These are phyloP conservation scores for Grammothele lineata DNA, from an alignment of 768 basidiomycete species.

Conservation along the genomic window DNA sequence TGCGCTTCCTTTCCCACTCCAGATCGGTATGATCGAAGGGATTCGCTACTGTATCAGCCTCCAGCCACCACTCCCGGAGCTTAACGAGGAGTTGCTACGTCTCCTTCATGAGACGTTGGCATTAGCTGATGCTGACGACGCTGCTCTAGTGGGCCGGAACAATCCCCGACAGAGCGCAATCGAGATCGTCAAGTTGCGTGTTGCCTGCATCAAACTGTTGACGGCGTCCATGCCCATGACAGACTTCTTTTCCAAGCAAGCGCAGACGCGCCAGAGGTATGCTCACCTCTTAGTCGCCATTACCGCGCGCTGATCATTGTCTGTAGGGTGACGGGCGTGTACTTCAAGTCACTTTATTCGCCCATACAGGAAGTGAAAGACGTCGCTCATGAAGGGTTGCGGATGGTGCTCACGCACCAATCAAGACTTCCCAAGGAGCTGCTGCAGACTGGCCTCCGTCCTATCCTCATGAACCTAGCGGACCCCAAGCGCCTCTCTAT, in stretches of 20 bases:
- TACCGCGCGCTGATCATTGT: no score
- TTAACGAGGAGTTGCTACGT: conserved; percentile 89
- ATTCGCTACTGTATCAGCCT: conserved; percentile 90
- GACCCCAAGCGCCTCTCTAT: conserved; percentile 94
- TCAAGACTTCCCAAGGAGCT: conserved; percentile 92
- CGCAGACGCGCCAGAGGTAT: conserved; percentile 81
- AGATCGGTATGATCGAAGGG: conserved; percentile 97
- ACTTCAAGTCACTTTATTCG: conserved; percentile 98
- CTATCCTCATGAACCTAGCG: conserved; percentile 96
- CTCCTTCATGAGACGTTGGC: conserved; percentile 92
- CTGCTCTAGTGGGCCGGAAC: conserved; percentile 71
- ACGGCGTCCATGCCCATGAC: conserved; percentile 94
- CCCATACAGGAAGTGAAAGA: conserved; percentile 88
- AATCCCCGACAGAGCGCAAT: conserved; percentile 71
- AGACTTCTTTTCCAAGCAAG: conserved; percentile 87
- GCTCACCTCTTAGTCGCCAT: conserved; percentile 10
- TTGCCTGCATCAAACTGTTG: conserved; percentile 89
- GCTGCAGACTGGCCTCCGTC: conserved; percentile 90
- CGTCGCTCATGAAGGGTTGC: conserved; percentile 90
- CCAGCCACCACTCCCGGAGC: conserved; percentile 84
- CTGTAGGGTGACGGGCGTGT: conserved; percentile 83
- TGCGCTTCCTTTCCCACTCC: conserved; percentile 90
- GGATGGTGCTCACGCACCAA: conserved; percentile 85
- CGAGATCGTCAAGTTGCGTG: conserved; percentile 85
- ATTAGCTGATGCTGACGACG: conserved; percentile 92